These are phyloP conservation scores for Aspergillus versicolor DNA, from an alignment of 2,329 filamentous ascomycete species.

Conservation along the genomic window DNA sequence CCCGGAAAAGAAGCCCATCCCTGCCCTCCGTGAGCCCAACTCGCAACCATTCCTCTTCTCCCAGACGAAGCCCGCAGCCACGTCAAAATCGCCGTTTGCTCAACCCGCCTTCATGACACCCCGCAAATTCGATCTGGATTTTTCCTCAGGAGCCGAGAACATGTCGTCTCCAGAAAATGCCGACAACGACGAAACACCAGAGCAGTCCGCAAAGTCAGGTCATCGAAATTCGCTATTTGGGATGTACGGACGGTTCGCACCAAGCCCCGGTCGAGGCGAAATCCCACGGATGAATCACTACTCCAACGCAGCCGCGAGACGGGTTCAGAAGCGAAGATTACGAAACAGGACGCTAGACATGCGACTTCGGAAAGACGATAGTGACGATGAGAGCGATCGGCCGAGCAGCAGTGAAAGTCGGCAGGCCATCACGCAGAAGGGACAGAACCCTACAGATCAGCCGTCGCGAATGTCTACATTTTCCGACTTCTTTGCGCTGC, in stretches of 20 bases:
- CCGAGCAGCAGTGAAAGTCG: constrained; percentile 37
- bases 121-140: constrained; percentile 47
- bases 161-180: constrained; percentile 46
- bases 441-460: constrained; percentile 15
- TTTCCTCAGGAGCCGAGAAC: constrained; percentile 49
- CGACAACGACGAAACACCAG: constrained; percentile 51
- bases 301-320: constrained; percentile 44
- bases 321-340: constrained; percentile 51
- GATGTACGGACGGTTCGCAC: constrained; percentile 45
- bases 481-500: constrained; percentile 58
- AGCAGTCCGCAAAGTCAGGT: constrained; percentile 33
- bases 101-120: constrained; percentile 51
- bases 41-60: constrained; percentile 53
- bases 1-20: constrained; percentile 49
- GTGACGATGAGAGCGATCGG: constrained; percentile 44
- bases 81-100: constrained; percentile 35
- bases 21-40: constrained; percentile 50
- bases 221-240: constrained; percentile 43
- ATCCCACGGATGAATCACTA: constrained; percentile 54
- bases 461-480: constrained; percentile 39
- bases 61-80: constrained; percentile 32
- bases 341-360: constrained; percentile 48
- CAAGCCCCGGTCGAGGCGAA: constrained; percentile 63
- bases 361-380: constrained; percentile 37
- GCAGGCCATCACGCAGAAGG: constrained; percentile 16